These are phyloP conservation scores for Globisporangium perplexum DNA, from an alignment of 352 stramenopile species.

Conservation along the genomic window DNA sequence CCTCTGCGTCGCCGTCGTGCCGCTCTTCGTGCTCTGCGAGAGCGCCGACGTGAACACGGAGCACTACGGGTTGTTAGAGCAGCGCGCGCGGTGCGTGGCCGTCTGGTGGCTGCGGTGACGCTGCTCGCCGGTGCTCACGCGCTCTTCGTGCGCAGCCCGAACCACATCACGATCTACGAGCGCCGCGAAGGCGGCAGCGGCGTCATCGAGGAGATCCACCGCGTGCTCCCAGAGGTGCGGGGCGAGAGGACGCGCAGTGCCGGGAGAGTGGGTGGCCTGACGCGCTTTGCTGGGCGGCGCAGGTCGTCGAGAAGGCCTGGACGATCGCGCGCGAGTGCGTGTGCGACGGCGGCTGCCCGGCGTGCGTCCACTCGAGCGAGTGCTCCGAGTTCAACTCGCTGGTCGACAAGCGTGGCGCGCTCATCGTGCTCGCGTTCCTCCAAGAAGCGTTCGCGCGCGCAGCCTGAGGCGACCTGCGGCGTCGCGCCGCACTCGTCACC, in stretches of 20 bases:
- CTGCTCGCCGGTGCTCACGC: not conserved
- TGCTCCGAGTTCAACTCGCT: slow-evolving; percentile 90
- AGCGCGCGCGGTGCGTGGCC: slow-evolving; percentile 41
- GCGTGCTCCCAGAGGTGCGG: slow-evolving; percentile 49
- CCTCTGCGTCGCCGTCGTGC: slow-evolving; percentile 87
- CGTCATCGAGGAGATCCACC: slow-evolving; percentile 71
- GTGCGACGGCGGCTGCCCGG: slow-evolving; percentile 79
- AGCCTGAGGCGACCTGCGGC: not conserved
- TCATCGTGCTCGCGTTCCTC: slow-evolving; percentile 64
- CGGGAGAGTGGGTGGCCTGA: too few relatives aligned
- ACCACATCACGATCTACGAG: slow-evolving; percentile 88
- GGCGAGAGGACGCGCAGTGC: too few relatives aligned
- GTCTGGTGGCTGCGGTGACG: too few relatives aligned
- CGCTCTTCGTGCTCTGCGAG: slow-evolving; percentile 92
- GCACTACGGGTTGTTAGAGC: slow-evolving; percentile 75
- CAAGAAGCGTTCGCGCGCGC: slow-evolving; percentile 5
- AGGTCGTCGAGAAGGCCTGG: slow-evolving; percentile 52
- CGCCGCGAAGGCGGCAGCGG: slow-evolving; percentile 84
- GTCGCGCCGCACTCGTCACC: not conserved
- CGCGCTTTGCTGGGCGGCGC: not conserved
- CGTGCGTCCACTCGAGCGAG: slow-evolving; percentile 78
- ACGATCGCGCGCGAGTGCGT: slow-evolving; percentile 69
- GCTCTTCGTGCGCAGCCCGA: slow-evolving; percentile 32
- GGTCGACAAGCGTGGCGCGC: slow-evolving; percentile 78
- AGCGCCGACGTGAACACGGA: slow-evolving; percentile 75